Evolutionary conservation across 257 asterid species (phyloP).

Genomic region (Solanum neorickii): DNA sequence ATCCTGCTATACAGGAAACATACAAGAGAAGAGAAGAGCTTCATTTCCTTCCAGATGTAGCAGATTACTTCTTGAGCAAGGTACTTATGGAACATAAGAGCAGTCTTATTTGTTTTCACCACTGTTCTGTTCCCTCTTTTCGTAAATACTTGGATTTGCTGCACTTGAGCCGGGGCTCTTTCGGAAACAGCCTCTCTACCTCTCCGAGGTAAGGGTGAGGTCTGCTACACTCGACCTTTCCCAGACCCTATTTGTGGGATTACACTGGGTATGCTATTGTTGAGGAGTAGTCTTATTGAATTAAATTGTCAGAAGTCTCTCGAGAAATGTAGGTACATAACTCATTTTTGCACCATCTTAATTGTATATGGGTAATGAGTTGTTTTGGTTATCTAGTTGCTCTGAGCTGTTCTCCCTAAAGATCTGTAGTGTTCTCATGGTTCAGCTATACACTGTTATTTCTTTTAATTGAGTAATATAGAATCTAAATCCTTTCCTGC

Average conservation of each 20-base stretch:
- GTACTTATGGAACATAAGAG: constrained; percentile 18
- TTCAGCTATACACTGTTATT: not conserved
- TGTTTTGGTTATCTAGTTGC: not conserved
- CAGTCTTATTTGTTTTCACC: not conserved
- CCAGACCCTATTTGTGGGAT: not conserved
- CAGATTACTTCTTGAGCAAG: constrained; percentile 85
- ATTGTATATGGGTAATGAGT: not conserved
- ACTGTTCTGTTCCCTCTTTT: not conserved
- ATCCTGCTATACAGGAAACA: constrained; percentile 75
- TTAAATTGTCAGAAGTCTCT: not conserved
- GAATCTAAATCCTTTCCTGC: not conserved
- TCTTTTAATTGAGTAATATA: not conserved
- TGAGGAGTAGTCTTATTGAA: not conserved
- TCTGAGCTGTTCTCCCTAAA: not conserved
- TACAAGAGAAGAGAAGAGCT: constrained; percentile 69
- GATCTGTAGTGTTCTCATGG: not conserved
- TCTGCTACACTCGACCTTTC: not conserved
- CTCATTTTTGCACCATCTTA: not conserved
- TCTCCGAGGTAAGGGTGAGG: not conserved
- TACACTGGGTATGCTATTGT: not conserved
- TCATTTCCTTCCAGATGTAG: constrained; percentile 84
- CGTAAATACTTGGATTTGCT: not conserved
- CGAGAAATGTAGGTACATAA: not conserved
- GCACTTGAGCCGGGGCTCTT: not conserved
- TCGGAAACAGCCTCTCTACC: not conserved